Conservation (phyloP, 2,329 filamentous ascomycete species). For the Juglanconis sp. region DNA sequence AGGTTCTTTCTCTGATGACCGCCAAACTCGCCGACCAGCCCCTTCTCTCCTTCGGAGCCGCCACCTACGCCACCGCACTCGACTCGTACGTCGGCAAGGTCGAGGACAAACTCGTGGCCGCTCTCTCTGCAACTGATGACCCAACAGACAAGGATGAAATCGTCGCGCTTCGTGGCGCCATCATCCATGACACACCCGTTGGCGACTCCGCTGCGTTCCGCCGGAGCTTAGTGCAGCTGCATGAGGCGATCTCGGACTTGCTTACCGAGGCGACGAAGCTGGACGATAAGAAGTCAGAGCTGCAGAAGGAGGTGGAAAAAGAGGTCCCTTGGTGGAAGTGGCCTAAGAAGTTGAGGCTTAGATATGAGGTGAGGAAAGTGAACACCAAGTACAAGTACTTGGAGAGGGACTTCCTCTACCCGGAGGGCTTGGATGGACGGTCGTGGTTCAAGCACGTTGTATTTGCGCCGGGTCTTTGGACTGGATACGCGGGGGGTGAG, state of each 20-base stretch:
- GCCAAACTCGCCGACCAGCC: constrained; percentile 60
- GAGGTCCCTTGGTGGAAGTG: constrained; percentile 56
- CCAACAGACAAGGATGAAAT: constrained; percentile 20
- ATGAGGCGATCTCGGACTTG: constrained; percentile 23
- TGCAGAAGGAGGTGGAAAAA: constrained; percentile 35
- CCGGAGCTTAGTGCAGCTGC: constrained; percentile 36
- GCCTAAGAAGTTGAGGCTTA: constrained; percentile 63
- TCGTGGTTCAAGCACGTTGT: constrained; percentile 94
- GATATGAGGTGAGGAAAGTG: constrained; percentile 59
- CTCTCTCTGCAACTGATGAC: constrained; percentile 15
- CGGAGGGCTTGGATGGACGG: constrained; percentile 72
- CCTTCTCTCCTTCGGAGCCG: constrained; percentile 61
- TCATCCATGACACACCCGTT: constrained; percentile 15
- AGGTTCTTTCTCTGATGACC: constrained; percentile 60
- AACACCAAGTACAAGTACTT: constrained; percentile 83
- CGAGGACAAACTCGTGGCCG: constrained; percentile 43
- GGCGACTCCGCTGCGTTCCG: constrained; percentile 39
- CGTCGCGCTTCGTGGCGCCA: constrained; percentile 16
- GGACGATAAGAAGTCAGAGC: constrained; percentile 32
- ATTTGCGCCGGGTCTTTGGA: constrained; percentile 89
- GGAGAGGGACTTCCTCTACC: constrained; percentile 76
- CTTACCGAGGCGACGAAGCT: constrained; percentile 35
- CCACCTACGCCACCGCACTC: constrained; percentile 61
- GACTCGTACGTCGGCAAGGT: constrained; percentile 49
- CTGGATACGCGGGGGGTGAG: constrained; percentile 77